Base-by-base conservation (phyloP, 805 yeast genomes). In the Tetrapisispora arboricola region DNA sequence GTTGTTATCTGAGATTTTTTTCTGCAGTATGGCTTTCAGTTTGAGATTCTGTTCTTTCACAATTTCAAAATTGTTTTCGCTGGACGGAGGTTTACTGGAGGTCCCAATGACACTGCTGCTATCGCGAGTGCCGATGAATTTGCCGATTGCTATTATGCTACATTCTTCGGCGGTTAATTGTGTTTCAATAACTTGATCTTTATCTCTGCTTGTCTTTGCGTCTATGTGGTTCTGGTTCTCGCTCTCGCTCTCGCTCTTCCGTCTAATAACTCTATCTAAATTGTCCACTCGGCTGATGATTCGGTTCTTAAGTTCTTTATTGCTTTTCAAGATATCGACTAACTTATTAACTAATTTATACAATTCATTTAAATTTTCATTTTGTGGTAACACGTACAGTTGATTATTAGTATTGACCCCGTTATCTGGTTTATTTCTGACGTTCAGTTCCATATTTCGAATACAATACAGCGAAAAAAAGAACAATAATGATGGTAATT, bases 1-100 rank as follows among this genome's bases (percentile, higher is more conserved):
- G 15, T 36, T 15, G 21, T 36, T 36, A n/a, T 28, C 33, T 5
- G 19, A 8, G 2, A 20, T 9, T 36, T 28, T 27, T 4, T 36
- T 16, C 4, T 3, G 2, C 10, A 28, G 43, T 32, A 48, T 32
- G 15, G 30, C 24, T 25, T 35, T 42, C 32, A 53, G 36, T 13
- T 39, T 33, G n/a, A 22, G 34, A 37, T 53, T 50, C 35, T 50
- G 55, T 21, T 32, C 22, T 16, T 40, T 36, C 17, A 47, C 25
- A 15, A 40, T 28, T 16, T 28, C 17, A 15, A 8, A 22, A 8
- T 10, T 7, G 25, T 8, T 22, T 8, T 22, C 25, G 7, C 10
- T 10, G 7, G 25, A 22, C 10, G 7, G 10, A 22, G 25, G 25
- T n/a, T n/a, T n/a, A n/a, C n/a, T n/a, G n/a, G n/a, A n/a, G n/a